Evolutionary conservation across 768 basidiomycete species (phyloP).

Genomic region (Boletus tylopilopsis): DNA sequence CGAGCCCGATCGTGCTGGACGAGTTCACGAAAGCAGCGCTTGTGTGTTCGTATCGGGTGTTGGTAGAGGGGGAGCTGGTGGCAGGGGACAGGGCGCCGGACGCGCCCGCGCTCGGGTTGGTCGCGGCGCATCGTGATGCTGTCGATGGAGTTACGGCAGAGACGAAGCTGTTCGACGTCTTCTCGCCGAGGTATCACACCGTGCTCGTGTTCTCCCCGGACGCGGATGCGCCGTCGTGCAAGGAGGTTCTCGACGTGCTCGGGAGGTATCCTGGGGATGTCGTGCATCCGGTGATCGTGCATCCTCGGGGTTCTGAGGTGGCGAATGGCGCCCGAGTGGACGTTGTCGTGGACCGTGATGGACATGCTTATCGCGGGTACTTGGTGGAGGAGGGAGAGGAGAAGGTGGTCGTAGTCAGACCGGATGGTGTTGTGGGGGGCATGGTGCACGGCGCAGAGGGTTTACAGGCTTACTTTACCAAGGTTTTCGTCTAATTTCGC

Average conservation of each 20-base stretch:
- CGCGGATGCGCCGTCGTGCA: neutral
- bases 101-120: slow-evolving; percentile 34
- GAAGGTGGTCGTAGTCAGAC: slow-evolving; percentile 37
- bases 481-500: slow-evolving; percentile 10
- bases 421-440: slow-evolving; percentile 42
- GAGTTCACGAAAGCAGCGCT: slow-evolving; percentile 25
- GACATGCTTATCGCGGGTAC: slow-evolving; percentile 41
- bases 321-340: slow-evolving; percentile 19
- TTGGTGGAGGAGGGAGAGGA: slow-evolving; percentile 27
- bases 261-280: slow-evolving; percentile 1
- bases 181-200: slow-evolving; percentile 23
- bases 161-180: slow-evolving; percentile 23
- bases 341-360: slow-evolving; percentile 34
- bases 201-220: slow-evolving; percentile 28
- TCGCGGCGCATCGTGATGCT: slow-evolving; percentile 2
- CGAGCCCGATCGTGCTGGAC: slow-evolving; percentile 35
- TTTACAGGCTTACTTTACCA: slow-evolving; percentile 13
- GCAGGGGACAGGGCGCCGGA: slow-evolving; percentile 48
- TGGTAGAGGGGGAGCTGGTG: slow-evolving; percentile 26
- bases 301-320: slow-evolving; percentile 2
- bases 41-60: slow-evolving; percentile 9
- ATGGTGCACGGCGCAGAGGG: slow-evolving; percentile 20
- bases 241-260: slow-evolving; percentile 9
- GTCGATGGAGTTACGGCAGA: neutral
- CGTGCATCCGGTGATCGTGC: slow-evolving; percentile 12